Evolutionary conservation across 208 protist genomes (phyloP).

Genomic region (Trypanosoma lewisi): DNA sequence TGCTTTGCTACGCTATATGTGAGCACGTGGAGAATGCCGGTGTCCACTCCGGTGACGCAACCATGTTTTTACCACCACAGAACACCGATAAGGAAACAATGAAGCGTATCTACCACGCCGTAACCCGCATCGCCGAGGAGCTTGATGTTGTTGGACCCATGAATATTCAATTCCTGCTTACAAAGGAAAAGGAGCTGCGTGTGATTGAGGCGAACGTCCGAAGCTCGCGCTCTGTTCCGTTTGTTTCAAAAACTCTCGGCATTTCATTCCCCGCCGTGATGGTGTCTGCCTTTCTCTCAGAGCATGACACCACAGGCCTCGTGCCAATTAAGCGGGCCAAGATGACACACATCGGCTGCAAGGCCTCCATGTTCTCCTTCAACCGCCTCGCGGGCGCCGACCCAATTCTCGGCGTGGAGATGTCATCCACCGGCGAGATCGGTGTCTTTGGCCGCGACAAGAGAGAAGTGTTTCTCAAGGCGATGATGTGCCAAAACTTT

Average conservation of each 20-base stretch:
- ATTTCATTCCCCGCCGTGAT: slow-evolving; percentile 94
- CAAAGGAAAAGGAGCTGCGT: slow-evolving; percentile 91
- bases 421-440: slow-evolving; percentile 97
- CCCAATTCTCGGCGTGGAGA: slow-evolving; percentile 98
- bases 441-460: slow-evolving; percentile 93
- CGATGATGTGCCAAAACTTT: slow-evolving; percentile 84
- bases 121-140: slow-evolving; percentile 88
- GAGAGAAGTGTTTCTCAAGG: slow-evolving; percentile 91
- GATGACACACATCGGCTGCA: slow-evolving; percentile 93
- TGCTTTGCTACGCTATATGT: slow-evolving; percentile 96
- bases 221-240: slow-evolving; percentile 97
- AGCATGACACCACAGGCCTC: slow-evolving; percentile 64
- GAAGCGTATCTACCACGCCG: slow-evolving; percentile 77
- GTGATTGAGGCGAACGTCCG: slow-evolving; percentile 98
- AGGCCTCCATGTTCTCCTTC: slow-evolving; percentile 98
- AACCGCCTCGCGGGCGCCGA: slow-evolving; percentile 96
- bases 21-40: slow-evolving; percentile 99
- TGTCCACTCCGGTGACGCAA: slow-evolving; percentile 97
- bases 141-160: slow-evolving; percentile 96
- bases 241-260: slow-evolving; percentile 96
- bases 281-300: slow-evolving; percentile 79
- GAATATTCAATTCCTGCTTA: slow-evolving; percentile 99
- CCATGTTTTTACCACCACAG: slow-evolving; percentile 93
- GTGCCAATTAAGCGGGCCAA: slow-evolving; percentile 86
- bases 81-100: slow-evolving; percentile 82